Conservation (phyloP, 345 rosid species). For the Heritiera fomes region DNA sequence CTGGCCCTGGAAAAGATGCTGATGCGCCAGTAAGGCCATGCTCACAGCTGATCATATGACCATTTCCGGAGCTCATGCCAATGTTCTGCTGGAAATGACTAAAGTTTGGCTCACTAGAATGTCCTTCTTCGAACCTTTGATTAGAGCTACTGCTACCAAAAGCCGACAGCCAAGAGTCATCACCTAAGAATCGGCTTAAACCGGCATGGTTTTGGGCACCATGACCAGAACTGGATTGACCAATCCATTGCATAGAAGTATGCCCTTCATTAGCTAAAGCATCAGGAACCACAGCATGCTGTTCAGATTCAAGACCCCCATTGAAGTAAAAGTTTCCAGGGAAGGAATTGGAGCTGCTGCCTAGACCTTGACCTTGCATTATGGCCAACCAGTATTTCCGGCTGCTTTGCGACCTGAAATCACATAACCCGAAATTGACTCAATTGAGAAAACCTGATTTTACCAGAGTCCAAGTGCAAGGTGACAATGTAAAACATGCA, state of each 20-base stretch:
- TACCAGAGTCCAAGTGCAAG: not conserved
- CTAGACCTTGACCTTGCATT: constrained; percentile 23
- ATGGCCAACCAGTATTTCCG: not conserved
- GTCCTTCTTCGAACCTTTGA: not conserved
- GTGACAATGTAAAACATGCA: not conserved
- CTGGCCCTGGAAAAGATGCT: not conserved
- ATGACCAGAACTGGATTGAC: not conserved
- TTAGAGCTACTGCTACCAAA: too few relatives aligned
- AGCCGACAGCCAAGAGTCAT: not conserved
- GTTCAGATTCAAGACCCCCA: not conserved
- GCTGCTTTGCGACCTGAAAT: not conserved
- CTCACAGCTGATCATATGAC: not conserved
- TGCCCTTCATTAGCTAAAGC: not conserved
- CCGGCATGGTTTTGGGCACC: not conserved
- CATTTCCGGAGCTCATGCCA: not conserved
- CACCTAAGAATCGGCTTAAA: not conserved
- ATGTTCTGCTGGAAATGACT: not conserved
- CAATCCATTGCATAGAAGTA: not conserved
- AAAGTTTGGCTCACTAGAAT: not conserved
- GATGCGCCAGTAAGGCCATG: not conserved
- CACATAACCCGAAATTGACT: not conserved
- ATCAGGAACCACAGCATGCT: not conserved
- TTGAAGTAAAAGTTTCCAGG: not conserved
- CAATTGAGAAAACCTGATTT: not conserved
- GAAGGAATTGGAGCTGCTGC: constrained; percentile 11